Evolutionary conservation across 2,329 filamentous ascomycete species (phyloP).

Genomic region (Microthyrium microscopicum): DNA sequence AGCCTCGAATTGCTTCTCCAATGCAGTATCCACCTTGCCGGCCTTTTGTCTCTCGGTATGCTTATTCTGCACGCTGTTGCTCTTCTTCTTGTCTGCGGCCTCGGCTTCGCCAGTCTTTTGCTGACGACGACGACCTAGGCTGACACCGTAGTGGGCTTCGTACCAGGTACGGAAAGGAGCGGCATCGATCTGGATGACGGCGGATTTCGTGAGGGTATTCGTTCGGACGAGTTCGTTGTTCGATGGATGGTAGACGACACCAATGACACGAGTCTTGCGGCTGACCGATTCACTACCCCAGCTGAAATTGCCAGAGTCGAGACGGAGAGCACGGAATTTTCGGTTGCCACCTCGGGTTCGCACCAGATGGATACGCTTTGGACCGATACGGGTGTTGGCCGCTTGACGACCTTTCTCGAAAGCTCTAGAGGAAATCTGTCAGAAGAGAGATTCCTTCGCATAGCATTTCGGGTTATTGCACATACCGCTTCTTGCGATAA

Average conservation of each 20-base stretch:
- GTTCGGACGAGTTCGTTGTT: constrained; percentile 99
- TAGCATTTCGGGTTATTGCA: constrained; percentile 37
- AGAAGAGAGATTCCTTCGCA: constrained; percentile 61
- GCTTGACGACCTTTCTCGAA: constrained; percentile 99
- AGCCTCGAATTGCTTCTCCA: constrained; percentile 99
- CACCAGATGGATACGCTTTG: constrained; percentile 92
- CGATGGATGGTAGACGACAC: constrained; percentile 89
- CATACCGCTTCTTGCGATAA: constrained; percentile 43
- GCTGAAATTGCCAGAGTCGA: constrained; percentile 98
- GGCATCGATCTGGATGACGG: constrained; percentile 97
- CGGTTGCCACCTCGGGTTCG: constrained; percentile 96
- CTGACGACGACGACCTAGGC: constrained; percentile 81
- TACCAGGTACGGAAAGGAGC: constrained; percentile 99
- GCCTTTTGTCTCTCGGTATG: constrained; percentile 71
- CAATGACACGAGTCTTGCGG: constrained; percentile 98
- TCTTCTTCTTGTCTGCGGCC: constrained; percentile 70
- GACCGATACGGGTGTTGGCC: constrained; percentile 97
- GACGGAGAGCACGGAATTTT: constrained; percentile 98
- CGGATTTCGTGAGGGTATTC: constrained; percentile 98
- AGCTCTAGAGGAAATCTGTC: constrained; percentile 61
- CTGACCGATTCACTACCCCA: constrained; percentile 96
- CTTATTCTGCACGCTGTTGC: constrained; percentile 92
- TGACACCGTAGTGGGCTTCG: constrained; percentile 96
- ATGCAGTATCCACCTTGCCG: constrained; percentile 82
- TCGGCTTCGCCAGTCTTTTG: constrained; percentile 53